Conservation (phyloP, 345 rosid species). For the Linum usitatissimum region DNA sequence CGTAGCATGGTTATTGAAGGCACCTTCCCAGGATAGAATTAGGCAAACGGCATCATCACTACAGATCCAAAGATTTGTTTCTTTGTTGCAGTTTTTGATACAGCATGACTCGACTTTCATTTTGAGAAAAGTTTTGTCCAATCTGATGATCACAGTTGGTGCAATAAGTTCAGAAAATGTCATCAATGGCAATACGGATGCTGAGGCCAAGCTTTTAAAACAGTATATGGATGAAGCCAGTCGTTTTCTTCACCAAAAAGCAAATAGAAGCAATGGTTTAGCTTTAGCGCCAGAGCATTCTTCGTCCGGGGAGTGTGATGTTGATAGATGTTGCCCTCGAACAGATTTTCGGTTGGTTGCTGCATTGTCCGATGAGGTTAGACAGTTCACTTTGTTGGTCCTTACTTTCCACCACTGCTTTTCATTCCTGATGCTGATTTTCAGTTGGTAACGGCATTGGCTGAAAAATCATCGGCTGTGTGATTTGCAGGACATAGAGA, state of each 20-base stretch:
- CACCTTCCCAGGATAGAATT: constrained; percentile 43
- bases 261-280: constrained; percentile 16
- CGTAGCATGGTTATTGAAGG: constrained; percentile 77
- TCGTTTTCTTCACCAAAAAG: constrained; percentile 24
- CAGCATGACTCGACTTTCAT: constrained; percentile 38
- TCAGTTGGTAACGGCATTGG: background rate
- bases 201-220: constrained; percentile 34
- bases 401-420: background rate
- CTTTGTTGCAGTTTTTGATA: constrained; percentile 46
- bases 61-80: constrained; percentile 56
- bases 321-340: constrained; percentile 26
- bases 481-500: constrained; percentile 40
- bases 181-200: constrained; percentile 22
- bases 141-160: constrained; percentile 38
- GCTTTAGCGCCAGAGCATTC: constrained; percentile 14
- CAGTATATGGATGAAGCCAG: constrained; percentile 37
- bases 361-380: constrained; percentile 38
- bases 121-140: constrained; percentile 42
- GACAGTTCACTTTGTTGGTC: constrained; percentile 5
- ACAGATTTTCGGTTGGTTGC: constrained; percentile 24
- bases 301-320: constrained; percentile 14
- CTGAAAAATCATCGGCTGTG: background rate
- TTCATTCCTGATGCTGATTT: background rate
- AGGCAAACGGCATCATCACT: constrained; percentile 30
- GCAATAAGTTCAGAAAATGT: constrained; percentile 23